Evolutionary conservation across 163 green algal species (phyloP).

Genomic region (Scenedesmus sp.): DNA sequence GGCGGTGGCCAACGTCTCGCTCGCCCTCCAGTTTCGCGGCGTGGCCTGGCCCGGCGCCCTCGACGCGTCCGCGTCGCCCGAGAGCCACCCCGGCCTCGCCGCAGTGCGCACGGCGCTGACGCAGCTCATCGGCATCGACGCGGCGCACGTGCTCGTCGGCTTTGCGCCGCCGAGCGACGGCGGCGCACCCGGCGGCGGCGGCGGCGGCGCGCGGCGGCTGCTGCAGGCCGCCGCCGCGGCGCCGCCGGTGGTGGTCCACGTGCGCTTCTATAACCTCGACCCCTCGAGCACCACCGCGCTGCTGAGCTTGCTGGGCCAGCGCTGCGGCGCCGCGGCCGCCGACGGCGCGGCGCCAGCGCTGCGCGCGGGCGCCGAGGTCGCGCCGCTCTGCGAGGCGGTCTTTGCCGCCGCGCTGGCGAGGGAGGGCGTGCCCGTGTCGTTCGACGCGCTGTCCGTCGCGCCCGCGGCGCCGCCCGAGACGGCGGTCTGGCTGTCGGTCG

Average conservation of each 20-base stretch:
- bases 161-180: background rate
- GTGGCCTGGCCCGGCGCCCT: constrained; percentile 1
- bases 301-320: too few relatives aligned
- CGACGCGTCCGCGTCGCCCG: background rate
- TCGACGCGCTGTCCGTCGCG: background rate
- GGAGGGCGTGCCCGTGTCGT: background rate
- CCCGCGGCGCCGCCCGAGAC: background rate
- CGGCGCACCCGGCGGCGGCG: background rate
- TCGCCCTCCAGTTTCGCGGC: constrained; percentile 5
- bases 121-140: constrained; percentile 13
- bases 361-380: background rate
- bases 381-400: background rate
- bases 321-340: too few relatives aligned
- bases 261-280: background rate
- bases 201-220: background rate
- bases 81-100: background rate
- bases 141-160: constrained; percentile 17
- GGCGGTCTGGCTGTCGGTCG: constrained; percentile 12
- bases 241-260: background rate
- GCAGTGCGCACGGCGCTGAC: constrained; percentile 22
- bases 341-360: background rate
- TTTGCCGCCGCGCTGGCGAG: background rate
- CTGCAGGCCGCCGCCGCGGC: constrained; percentile 7
- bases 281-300: too few relatives aligned
- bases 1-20: constrained; percentile 18